Base-by-base conservation (phyloP, 2,329 filamentous ascomycete species). In the Colletotrichum sublineola region DNA sequence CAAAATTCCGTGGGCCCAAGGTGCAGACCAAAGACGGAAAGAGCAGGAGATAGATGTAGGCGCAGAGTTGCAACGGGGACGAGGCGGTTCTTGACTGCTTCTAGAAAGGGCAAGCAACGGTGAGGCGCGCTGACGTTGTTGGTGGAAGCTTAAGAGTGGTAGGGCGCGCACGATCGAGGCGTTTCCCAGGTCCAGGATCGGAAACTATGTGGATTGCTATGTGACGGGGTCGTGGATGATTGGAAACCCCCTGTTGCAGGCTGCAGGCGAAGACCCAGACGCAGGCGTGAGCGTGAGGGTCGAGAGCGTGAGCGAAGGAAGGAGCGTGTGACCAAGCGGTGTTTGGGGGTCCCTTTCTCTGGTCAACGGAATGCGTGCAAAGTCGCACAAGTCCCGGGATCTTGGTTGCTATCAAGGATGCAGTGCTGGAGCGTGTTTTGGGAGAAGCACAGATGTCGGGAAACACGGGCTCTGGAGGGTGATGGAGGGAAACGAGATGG, bases 321-420 rank as follows among this genome's bases (percentile, higher is more conserved):
- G 52, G 46, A 65, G 66, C 67, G 40, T 62, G 62, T 73, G 70
- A 73, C 70, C 67, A 53, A 24, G 36, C 42, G 57, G 36, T 63
- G 67, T 50, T 42, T 24, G 55, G 40, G 46, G 31, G 24, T 36
- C 20, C 65, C 65, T 63, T 58, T 44, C 66, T 62, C 61, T 46
- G 42, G 56, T 52, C 56, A 44, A 60, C 46, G 36, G 42, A 24
- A 24, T 24, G 24, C 24, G 55, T 69, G 67, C 60, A 73, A 50
- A 71, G 67, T 73, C 52, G 56, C 67, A 73, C 67, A 40, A 71
- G 63, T 61, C 70, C 70, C 70, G 52, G 67, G 70, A 71, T 71
- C 55, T 67, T 71, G 70, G 70, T 61, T 71, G 70, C 50, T 71
- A 56, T 73, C 67, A 73, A 73, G 67, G 67, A 73, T 71, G 65